phyloP scores from a whole-genome alignment of 1,139 yeast species.

The Yamadazyma siamensis region DNA sequence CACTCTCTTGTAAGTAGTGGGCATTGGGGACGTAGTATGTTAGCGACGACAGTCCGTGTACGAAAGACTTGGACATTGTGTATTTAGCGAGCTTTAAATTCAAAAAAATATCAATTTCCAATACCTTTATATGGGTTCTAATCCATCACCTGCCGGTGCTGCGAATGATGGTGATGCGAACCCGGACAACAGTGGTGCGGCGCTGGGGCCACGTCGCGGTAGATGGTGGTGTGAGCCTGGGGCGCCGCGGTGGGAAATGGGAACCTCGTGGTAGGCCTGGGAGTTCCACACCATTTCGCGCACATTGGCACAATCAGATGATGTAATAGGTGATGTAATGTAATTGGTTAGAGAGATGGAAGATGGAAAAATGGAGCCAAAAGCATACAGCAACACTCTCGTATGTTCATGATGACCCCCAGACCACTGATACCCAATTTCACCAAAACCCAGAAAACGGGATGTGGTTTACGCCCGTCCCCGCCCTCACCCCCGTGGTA shows the following conservation, averaged over 20 bases:
- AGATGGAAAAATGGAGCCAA: too few relatives aligned
- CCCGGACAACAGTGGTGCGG: conserved; percentile 5
- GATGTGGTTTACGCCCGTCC: too few relatives aligned
- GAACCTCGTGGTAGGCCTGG: too few relatives aligned
- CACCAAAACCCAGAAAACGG: too few relatives aligned
- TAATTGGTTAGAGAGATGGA: not conserved
- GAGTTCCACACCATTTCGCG: too few relatives aligned
- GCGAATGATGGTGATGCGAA: conserved; percentile 1
- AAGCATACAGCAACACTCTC: too few relatives aligned
- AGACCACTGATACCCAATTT: too few relatives aligned
- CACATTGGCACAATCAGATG: too few relatives aligned
- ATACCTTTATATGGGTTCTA: not conserved
- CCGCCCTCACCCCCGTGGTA: not conserved
- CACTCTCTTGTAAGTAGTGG: conserved; percentile 32
- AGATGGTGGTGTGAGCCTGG: too few relatives aligned
- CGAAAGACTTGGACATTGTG: conserved; percentile 31
- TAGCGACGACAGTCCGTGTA: conserved; percentile 51
- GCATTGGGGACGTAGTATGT: conserved; percentile 41
- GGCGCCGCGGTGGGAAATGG: too few relatives aligned
- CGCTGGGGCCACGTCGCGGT: conserved; percentile 1
- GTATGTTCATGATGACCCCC: too few relatives aligned
- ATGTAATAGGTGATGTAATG: conserved; percentile 1
- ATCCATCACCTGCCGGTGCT: conserved; percentile 3
- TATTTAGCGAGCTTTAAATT: too few relatives aligned
- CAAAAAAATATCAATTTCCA: not conserved